Conservation (phyloP, 2,329 filamentous ascomycete species). For the Verticillium alfalfae region DNA sequence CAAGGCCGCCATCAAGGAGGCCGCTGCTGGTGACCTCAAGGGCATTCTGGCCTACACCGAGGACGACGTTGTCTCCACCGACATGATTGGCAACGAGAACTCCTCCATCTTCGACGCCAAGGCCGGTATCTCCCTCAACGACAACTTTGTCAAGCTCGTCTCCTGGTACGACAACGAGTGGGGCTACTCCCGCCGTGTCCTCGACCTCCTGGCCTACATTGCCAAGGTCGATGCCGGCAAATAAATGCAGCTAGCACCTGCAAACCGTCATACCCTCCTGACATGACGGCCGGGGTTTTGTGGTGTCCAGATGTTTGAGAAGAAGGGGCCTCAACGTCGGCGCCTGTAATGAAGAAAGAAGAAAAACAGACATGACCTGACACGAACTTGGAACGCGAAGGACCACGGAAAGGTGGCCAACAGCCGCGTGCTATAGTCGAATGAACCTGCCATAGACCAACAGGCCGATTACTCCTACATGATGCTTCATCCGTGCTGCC, state of each 20-base stretch:
- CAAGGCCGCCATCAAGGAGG: constrained; percentile 86
- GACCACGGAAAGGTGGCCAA: not conserved
- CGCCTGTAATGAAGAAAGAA: constrained; percentile 10
- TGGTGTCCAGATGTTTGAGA: not conserved
- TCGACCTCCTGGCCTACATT: constrained; percentile 75
- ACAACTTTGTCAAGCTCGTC: constrained; percentile 98
- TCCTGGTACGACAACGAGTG: constrained; percentile 99
- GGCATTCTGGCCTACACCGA: constrained; percentile 93
- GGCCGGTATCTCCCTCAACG: constrained; percentile 97
- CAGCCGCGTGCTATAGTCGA: not conserved
- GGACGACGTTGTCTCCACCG: constrained; percentile 91
- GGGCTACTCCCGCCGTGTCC: constrained; percentile 96
- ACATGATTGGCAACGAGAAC: constrained; percentile 86
- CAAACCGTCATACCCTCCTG: not conserved
- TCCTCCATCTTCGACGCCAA: constrained; percentile 99
- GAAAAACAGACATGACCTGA: constrained; percentile 5
- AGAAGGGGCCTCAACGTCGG: not conserved
- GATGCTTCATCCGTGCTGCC: not conserved
- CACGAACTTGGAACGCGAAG: not conserved
- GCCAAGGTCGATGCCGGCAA: constrained; percentile 67
- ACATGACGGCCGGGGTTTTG: not conserved
- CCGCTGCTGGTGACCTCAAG: constrained; percentile 78
- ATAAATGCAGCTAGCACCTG: constrained; percentile 23
- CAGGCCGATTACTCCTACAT: not conserved
- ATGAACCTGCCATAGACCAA: not conserved